These are phyloP conservation scores for Verruconis gallopava DNA, from an alignment of 2,329 filamentous ascomycete species.

Conservation along the genomic window DNA sequence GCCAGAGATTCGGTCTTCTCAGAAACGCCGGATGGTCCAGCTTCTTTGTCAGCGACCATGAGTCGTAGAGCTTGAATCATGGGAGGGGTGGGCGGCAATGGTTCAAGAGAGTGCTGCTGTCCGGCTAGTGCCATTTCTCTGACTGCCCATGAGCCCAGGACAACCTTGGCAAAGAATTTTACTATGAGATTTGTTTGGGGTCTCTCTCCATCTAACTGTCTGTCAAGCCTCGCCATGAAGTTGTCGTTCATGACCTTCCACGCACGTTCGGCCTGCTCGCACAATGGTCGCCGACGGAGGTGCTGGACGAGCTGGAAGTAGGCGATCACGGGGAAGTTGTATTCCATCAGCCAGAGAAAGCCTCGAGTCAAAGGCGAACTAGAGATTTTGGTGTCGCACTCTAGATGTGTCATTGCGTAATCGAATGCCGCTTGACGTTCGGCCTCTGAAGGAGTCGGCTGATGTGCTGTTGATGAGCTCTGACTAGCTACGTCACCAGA, in stretches of 20 bases:
- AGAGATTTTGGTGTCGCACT: constrained; percentile 34
- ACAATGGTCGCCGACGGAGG: constrained; percentile 25
- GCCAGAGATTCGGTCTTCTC: background rate
- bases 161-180: constrained; percentile 38
- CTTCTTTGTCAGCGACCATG: background rate
- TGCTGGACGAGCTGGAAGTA: constrained; percentile 35
- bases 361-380: constrained; percentile 28
- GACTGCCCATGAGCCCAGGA: constrained; percentile 51
- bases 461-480: constrained; percentile 9
- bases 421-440: constrained; percentile 19
- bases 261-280: constrained; percentile 20
- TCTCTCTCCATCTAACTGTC: constrained; percentile 9
- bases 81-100: background rate
- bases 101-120: constrained; percentile 9
- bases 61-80: background rate
- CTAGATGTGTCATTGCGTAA: constrained; percentile 28
- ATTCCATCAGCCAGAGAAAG: constrained; percentile 30
- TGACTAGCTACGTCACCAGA: constrained; percentile 13
- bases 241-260: constrained; percentile 37
- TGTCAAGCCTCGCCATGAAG: constrained; percentile 25
- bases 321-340: constrained; percentile 37
- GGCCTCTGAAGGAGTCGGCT: constrained; percentile 12
- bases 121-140: constrained; percentile 20
- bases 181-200: constrained; percentile 16
- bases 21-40: background rate